These are phyloP conservation scores for Cladochytrium replicatum DNA, from an alignment of 192 early-diverging fungal genomes.

Conservation along the genomic window DNA sequence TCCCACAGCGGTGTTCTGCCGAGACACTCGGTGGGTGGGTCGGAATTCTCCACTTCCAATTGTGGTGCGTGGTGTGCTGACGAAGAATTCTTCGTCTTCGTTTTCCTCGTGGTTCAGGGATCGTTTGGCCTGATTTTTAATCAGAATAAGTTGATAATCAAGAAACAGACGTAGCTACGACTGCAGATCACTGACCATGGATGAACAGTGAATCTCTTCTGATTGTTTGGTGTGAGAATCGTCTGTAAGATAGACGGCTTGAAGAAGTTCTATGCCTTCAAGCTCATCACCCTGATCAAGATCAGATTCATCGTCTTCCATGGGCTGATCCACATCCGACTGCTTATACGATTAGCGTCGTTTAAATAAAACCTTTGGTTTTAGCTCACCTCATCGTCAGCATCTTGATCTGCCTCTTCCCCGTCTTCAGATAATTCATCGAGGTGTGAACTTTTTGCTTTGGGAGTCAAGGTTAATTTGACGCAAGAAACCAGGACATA, in stretches of 20 bases:
- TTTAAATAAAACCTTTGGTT: neutral
- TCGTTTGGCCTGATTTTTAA: too few species aligned
- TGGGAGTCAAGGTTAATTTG: neutral
- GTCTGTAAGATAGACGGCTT: neutral
- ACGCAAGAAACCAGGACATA: neutral
- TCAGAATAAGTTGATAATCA: too few species aligned
- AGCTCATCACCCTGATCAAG: neutral
- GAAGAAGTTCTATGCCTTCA: too few species aligned
- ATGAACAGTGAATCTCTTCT: too few species aligned
- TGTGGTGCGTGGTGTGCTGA: too few species aligned
- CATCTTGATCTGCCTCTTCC: slow-evolving; percentile 31
- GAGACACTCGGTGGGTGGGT: too few species aligned
- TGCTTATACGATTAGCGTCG: neutral
- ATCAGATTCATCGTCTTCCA: neutral
- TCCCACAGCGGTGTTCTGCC: too few species aligned
- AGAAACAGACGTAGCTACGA: too few species aligned
- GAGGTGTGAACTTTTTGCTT: neutral
- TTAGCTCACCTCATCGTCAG: slow-evolving; percentile 21
- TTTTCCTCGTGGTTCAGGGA: too few species aligned
- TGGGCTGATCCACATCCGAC: neutral
- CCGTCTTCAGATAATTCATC: slow-evolving; percentile 32
- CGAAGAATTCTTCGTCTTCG: too few species aligned
- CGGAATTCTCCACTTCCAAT: too few species aligned
- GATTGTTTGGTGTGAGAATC: neutral
- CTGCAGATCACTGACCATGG: too few species aligned